Percentiles rank a stretch among this genome's conserved stretches.
Evolutionary conservation across 2,329 filamentous ascomycete genomes (phyloP).

Genomic region (Pseudogymnoascus sp.): DNA sequence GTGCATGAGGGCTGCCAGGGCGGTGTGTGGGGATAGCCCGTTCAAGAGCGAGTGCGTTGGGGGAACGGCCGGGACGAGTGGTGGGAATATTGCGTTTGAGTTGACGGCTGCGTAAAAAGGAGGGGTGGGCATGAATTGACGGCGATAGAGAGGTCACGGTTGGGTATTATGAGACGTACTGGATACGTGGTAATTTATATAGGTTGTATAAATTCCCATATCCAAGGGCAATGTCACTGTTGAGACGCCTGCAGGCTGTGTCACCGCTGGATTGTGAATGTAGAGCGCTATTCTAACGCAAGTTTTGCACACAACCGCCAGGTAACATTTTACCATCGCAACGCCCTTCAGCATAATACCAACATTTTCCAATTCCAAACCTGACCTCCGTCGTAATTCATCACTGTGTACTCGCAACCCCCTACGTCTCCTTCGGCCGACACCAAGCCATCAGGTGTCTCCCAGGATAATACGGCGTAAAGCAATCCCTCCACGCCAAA

Average conservation of each 20-base stretch:
- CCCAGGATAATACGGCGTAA: slow-evolving; percentile 14
- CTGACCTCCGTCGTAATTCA: neutral
- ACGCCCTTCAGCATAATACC: neutral
- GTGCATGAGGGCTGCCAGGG: slow-evolving; percentile 42
- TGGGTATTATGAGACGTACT: neutral
- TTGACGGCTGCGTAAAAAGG: slow-evolving; percentile 10
- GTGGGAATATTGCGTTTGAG: slow-evolving; percentile 19
- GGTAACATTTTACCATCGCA: neutral
- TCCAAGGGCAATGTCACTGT: neutral
- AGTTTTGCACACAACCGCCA: neutral
- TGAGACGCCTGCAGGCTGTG: neutral
- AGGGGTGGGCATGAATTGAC: neutral
- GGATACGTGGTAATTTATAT: neutral
- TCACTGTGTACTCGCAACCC: neutral
- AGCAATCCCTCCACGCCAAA: slow-evolving; percentile 22
- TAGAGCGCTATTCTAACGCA: neutral
- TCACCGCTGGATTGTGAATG: neutral
- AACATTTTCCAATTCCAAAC: neutral
- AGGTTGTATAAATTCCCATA: neutral
- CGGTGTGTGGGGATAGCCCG: slow-evolving; percentile 17
- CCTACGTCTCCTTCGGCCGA: slow-evolving; percentile 9
- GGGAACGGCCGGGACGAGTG: slow-evolving; percentile 15
- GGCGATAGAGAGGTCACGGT: neutral
- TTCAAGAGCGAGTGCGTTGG: slow-evolving; percentile 23
- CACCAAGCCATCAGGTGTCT: slow-evolving; percentile 15